Percentiles rank a stretch among this genome's conserved stretches.
Conservation (phyloP, 805 yeast species). For the Yarrowia sp. region DNA sequence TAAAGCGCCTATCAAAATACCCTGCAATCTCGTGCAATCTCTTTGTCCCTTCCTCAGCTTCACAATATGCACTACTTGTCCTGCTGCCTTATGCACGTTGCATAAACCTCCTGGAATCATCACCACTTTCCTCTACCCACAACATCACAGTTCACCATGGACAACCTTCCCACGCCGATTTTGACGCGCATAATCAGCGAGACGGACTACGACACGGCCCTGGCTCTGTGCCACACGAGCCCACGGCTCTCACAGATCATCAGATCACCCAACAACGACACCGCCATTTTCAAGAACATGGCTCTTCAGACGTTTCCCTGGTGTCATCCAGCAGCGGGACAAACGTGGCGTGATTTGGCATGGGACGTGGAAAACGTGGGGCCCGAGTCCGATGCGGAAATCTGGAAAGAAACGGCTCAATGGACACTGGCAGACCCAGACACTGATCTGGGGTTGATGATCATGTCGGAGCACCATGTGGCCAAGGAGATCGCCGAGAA, state of each 20-base stretch:
- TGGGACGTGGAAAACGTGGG: constrained; percentile 22
- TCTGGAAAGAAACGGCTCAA: constrained; percentile 31
- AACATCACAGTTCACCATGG: constrained; percentile 14
- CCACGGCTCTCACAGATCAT: background rate
- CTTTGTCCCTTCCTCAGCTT: too few species aligned
- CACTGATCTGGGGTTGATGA: constrained; percentile 14
- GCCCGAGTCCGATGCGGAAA: constrained; percentile 36
- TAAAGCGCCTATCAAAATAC: too few species aligned
- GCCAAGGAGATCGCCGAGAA: background rate
- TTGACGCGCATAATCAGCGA: constrained; percentile 8
- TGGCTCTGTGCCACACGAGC: constrained; percentile 5
- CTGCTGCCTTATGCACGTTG: background rate
- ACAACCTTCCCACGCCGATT: constrained; percentile 7
- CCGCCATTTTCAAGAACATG: constrained; percentile 23
- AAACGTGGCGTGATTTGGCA: constrained; percentile 25
- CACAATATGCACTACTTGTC: too few species aligned
- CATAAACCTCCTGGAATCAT: constrained; percentile 13
- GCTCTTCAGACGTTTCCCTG: constrained; percentile 10
- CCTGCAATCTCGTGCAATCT: too few species aligned
- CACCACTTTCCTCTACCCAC: background rate
- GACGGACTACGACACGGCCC: constrained; percentile 27
- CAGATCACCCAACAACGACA: constrained; percentile 21
- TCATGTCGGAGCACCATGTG: constrained; percentile 2
- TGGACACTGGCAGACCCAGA: constrained; percentile 25
- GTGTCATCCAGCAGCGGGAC: constrained; percentile 2